Base-by-base conservation (phyloP, 495 filamentous ascomycete genomes). In the Penicillium riverlandense region DNA sequence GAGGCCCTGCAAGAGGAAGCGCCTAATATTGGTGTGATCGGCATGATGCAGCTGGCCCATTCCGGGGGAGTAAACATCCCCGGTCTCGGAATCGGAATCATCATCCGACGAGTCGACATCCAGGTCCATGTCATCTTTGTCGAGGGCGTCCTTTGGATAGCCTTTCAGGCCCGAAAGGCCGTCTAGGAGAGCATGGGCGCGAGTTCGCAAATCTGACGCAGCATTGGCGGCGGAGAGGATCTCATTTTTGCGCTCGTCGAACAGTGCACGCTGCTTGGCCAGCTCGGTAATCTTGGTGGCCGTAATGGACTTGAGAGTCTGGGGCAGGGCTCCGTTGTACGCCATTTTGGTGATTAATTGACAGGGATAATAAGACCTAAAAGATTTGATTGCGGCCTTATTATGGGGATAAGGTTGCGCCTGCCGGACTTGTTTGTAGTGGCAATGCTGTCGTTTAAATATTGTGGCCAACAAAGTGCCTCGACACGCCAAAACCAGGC, bases 251-350 rank as follows among this genome's bases (percentile, higher is more conserved):
- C 47, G 65, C 35, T 54, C 56, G 22, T 78, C 68, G 45, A 79
- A 86, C 14, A 72, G 52, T 2, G 50, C 52, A 22, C 76, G 77
- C 47, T 82, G 73, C 47, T 82, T 82, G 12, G 74, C 74, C 7
- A 85, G 68, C 44, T 82, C 79, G 13, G 60, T 67, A 39, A 85
- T 73, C 53, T 86, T 86, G 36, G 77, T 81, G 28, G 63, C 63
- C 14, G 81, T 86, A 61, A 86, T 83, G 8, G 78, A 77, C 47
- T 77, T 74, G 12, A 86, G 68, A 11, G 80, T 82, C 53, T 80
- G 71, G 7, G 81, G 81, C 45, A 83, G 65, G 44, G 64, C 63
- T 22, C 53, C 37, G 35, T 44, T 47, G 29, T 60, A 63, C 35
- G 62, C 32, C 62, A 66, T 71, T 29, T 29, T 47, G 40, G n/a